phyloP scores from a whole-genome alignment of 1,284 basidiomycete genomes.

The Boletellus deceptivus region DNA sequence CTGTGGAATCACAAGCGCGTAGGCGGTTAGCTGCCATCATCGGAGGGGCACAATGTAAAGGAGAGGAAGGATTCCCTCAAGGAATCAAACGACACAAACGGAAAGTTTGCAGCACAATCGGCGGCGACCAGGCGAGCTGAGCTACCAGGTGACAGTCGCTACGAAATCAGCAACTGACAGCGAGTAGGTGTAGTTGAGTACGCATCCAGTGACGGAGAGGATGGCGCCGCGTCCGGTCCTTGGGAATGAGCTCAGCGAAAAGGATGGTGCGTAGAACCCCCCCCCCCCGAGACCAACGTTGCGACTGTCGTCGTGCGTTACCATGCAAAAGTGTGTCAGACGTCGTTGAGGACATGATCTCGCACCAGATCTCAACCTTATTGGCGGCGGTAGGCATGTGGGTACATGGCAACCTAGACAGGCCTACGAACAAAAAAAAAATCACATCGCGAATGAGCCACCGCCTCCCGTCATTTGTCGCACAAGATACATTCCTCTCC shows the following conservation, averaged over 20 bases:
- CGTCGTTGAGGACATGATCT: background rate
- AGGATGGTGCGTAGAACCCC: background rate
- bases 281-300: background rate
- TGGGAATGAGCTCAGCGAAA: background rate
- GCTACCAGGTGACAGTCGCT: background rate
- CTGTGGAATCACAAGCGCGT: conserved; percentile 12
- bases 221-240: background rate
- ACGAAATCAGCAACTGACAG: background rate
- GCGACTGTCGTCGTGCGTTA: conserved; percentile 7
- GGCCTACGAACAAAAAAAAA: background rate
- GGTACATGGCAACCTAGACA: conserved; percentile 23
- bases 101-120: background rate
- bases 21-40: conserved; percentile 19
- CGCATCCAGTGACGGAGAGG: background rate
- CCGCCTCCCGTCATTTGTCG: conserved; percentile 67
- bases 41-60: conserved; percentile 13
- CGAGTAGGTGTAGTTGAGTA: background rate
- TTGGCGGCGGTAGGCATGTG: conserved; percentile 3
- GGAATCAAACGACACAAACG: conserved; percentile 1
- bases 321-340: conserved; percentile 7
- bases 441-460: conserved; percentile 27
- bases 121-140: too few relatives aligned
- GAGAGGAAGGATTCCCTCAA: conserved; percentile 13
- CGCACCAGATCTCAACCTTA: conserved; percentile 8
- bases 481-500: conserved; percentile 64